Conservation (phyloP, 225 moss, liverwort and hornwort genomes). For the Straminergon stramineum region DNA sequence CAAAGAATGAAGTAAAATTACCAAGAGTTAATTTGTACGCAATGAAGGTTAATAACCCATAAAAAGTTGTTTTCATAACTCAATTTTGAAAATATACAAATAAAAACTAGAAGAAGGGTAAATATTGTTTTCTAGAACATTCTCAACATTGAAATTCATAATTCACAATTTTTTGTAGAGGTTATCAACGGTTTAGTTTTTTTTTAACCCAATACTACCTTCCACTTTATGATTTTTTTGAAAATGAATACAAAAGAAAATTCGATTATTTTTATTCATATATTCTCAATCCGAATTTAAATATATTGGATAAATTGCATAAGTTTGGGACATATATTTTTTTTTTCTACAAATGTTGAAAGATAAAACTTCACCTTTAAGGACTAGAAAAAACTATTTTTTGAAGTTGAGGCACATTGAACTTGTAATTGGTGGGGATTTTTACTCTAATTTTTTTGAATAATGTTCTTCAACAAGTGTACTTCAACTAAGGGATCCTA, state of each 20-base stretch:
- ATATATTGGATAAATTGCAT: neutral
- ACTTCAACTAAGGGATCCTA: neutral
- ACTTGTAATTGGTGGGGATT: neutral
- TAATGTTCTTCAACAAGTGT: neutral
- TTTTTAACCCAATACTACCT: neutral
- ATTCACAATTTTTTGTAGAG: neutral
- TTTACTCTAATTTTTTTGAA: neutral
- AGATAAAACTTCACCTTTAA: neutral
- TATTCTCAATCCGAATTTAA: neutral
- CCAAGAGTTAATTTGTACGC: neutral
- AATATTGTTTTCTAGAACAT: neutral
- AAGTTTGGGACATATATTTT: neutral
- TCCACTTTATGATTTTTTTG: neutral
- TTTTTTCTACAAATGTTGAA: neutral
- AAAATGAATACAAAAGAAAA: neutral
- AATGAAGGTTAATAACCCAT: neutral
- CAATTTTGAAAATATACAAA: neutral
- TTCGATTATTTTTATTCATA: neutral
- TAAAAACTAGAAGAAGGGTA: neutral
- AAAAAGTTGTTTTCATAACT: accelerated
- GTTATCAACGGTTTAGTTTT: accelerated
- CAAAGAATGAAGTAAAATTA: neutral
- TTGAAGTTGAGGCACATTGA: neutral
- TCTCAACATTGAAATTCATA: neutral
- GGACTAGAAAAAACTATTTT: neutral